These are phyloP conservation scores for Glycine latifolia DNA, from an alignment of 306 rosid species.

Conservation along the genomic window DNA sequence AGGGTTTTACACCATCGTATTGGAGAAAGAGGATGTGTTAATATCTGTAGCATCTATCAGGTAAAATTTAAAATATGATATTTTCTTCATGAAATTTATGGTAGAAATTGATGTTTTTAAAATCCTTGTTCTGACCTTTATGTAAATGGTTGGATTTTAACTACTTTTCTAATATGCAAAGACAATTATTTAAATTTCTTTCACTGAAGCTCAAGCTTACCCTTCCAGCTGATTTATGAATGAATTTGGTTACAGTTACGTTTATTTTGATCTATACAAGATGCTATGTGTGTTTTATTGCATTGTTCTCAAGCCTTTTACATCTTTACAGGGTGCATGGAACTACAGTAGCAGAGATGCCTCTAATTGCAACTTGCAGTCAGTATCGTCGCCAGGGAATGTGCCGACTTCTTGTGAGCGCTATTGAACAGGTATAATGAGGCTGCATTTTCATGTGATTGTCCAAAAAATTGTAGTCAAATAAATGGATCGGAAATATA, in stretches of 20 bases:
- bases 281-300: constrained; percentile 17
- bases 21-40: constrained; percentile 90
- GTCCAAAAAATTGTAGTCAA: constrained; percentile 2
- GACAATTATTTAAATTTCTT: constrained; percentile 33
- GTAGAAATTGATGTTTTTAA: constrained; percentile 22
- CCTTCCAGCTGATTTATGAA: constrained; percentile 36
- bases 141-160: constrained; percentile 17
- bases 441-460: constrained; percentile 34
- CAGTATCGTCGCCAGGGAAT: constrained; percentile 92
- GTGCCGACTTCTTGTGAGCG: constrained; percentile 85
- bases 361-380: constrained; percentile 96
- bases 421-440: constrained; percentile 77
- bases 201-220: constrained; percentile 28
- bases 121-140: constrained; percentile 5
- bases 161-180: constrained; percentile 32
- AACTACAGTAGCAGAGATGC: constrained; percentile 91
- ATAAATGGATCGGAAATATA: constrained; percentile 5
- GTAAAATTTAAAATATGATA: constrained; percentile 49
- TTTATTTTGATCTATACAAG: constrained; percentile 12
- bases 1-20: constrained; percentile 88
- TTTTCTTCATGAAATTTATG: constrained; percentile 35
- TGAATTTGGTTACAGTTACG: constrained; percentile 22
- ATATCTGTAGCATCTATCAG: constrained; percentile 93
- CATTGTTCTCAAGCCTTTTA: constrained; percentile 34
- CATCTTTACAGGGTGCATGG: constrained; percentile 84